Conservation (phyloP, 116 monocot species). For the Trichopus zeylanicus region DNA sequence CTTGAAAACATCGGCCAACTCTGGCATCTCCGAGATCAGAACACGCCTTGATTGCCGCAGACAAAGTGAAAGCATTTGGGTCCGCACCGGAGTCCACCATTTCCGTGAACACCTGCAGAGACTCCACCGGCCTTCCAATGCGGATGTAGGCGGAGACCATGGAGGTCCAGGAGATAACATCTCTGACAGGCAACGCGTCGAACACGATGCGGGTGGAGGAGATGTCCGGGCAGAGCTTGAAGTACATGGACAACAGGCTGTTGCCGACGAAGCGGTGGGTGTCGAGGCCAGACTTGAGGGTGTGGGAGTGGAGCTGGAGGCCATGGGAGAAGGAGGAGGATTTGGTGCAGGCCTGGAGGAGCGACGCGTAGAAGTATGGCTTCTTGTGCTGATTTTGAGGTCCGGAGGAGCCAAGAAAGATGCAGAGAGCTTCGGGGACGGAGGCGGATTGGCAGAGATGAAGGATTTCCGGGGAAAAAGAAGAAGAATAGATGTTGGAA, state of each 20-base stretch:
- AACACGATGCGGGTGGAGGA: slow-evolving; percentile 43
- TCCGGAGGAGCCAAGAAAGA: not conserved
- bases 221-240: slow-evolving; percentile 49
- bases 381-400: not conserved
- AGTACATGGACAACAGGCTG: slow-evolving; percentile 74
- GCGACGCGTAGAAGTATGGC: slow-evolving; percentile 33
- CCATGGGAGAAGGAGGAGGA: slow-evolving; percentile 39
- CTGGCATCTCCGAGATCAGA: slow-evolving; percentile 10
- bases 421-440: too few species aligned
- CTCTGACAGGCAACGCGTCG: slow-evolving; percentile 40
- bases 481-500: too few species aligned
- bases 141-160: slow-evolving; percentile 63
- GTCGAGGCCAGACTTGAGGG: slow-evolving; percentile 65
- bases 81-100: slow-evolving; percentile 23
- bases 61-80: slow-evolving; percentile 38
- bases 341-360: slow-evolving; percentile 40
- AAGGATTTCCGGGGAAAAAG: not conserved
- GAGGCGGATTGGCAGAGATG: not conserved
- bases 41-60: slow-evolving; percentile 26
- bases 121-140: slow-evolving; percentile 21
- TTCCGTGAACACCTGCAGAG: slow-evolving; percentile 27
- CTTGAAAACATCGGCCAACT: slow-evolving; percentile 38
- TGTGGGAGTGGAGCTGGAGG: slow-evolving; percentile 48
- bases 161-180: slow-evolving; percentile 79
- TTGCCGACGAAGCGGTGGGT: slow-evolving; percentile 67